phyloP scores from a whole-genome alignment of 164 flowering plant species.

The Buxus sempervirens region DNA sequence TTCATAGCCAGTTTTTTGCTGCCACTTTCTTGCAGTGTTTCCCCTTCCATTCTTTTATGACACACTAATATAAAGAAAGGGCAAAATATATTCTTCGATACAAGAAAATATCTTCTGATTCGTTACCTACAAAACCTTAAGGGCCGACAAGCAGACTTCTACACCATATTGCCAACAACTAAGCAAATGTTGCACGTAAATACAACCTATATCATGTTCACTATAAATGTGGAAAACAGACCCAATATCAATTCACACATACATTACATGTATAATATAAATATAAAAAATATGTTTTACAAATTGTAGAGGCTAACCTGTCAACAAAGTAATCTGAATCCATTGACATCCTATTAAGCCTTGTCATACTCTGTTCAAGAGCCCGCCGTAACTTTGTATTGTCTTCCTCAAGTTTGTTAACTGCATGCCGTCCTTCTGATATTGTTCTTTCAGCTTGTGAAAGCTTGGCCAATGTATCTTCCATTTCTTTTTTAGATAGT shows the following conservation, averaged over 20 bases:
- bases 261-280: too few species aligned
- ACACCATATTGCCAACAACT: background rate
- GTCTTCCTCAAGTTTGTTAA: constrained; percentile 82
- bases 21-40: too few species aligned
- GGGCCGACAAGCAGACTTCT: background rate
- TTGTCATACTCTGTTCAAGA: constrained; percentile 96
- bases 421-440: constrained; percentile 58
- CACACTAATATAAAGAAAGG: too few species aligned
- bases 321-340: constrained; percentile 95
- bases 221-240: background rate
- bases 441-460: constrained; percentile 53
- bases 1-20: too few species aligned
- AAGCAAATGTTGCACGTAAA: background rate
- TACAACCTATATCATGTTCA: background rate
- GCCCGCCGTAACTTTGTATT: constrained; percentile 83
- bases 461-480: constrained; percentile 56
- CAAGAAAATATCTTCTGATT: too few species aligned
- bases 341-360: constrained; percentile 94
- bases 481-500: constrained; percentile 56
- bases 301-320: constrained; percentile 48
- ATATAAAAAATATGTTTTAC: background rate
- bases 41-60: too few species aligned
- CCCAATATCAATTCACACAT: too few species aligned
- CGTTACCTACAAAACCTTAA: too few species aligned
- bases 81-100: too few species aligned